These are phyloP conservation scores for Dactylorhiza incarnata DNA, from an alignment of 106 monocot genomes.

Conservation along the genomic window DNA sequence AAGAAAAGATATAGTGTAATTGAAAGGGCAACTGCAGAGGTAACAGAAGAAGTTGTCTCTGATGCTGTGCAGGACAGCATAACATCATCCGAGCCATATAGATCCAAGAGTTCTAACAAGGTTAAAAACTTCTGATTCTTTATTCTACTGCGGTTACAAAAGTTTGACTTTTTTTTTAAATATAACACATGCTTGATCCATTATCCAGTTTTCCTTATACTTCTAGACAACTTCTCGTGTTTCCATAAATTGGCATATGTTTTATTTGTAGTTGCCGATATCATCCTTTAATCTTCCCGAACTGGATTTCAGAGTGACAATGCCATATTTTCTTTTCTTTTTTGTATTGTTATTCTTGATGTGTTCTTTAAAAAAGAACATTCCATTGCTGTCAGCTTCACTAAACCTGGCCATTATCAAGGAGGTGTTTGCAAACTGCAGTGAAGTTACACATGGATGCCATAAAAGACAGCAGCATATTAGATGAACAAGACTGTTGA, in stretches of 20 bases:
- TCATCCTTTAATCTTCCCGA: background rate
- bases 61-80: constrained; percentile 65
- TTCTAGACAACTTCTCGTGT: background rate
- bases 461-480: background rate
- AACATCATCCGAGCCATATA: constrained; percentile 36
- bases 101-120: constrained; percentile 54
- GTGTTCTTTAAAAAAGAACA: background rate
- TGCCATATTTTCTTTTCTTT: background rate
- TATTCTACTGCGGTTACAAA: background rate
- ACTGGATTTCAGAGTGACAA: background rate
- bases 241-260: background rate
- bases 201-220: background rate
- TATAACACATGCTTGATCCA: background rate
- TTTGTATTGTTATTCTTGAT: background rate
- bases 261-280: background rate
- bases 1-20: constrained; percentile 72
- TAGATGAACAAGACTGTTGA: no score
- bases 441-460: background rate
- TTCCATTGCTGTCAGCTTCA: background rate
- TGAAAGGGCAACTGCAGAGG: constrained; percentile 90
- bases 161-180: background rate
- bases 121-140: constrained; percentile 21
- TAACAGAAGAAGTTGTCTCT: constrained; percentile 89
- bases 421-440: background rate
- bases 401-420: background rate